Evolutionary conservation across 345 rosid genomes (phyloP).

Genomic region (Punica granatum): DNA sequence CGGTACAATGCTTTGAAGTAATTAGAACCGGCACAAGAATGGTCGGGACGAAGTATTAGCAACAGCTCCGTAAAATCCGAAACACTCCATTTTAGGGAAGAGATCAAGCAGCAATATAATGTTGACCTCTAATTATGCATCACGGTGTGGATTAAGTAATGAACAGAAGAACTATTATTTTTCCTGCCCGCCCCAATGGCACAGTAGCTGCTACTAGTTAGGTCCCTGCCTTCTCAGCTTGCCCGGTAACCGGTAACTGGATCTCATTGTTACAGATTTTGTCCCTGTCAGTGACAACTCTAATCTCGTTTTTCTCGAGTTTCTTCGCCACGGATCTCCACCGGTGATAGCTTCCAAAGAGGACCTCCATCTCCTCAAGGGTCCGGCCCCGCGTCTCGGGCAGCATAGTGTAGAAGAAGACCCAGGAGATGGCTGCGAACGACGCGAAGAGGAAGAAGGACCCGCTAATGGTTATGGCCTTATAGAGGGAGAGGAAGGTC

Average conservation of each 20-base stretch:
- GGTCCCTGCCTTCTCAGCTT: too few relatives aligned
- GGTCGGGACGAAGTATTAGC: too few relatives aligned
- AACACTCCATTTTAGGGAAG: too few relatives aligned
- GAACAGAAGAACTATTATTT: too few relatives aligned
- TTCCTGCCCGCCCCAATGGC: too few relatives aligned
- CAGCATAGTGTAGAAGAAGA: slow-evolving; percentile 41
- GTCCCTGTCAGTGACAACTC: neutral
- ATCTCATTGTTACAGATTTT: neutral
- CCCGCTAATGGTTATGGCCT: slow-evolving; percentile 17
- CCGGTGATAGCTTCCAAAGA: slow-evolving; percentile 39
- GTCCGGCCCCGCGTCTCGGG: slow-evolving; percentile 81
- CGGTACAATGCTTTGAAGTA: too few relatives aligned
- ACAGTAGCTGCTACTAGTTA: too few relatives aligned
- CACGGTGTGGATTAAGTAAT: too few relatives aligned
- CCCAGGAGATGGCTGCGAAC: slow-evolving; percentile 39
- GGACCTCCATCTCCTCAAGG: slow-evolving; percentile 62
- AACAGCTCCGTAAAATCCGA: too few relatives aligned
- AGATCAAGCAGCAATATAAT: too few relatives aligned
- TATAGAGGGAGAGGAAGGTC: slow-evolving; percentile 19
- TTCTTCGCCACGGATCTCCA: slow-evolving; percentile 41
- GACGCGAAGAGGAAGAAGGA: slow-evolving; percentile 23
- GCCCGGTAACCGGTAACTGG: neutral
- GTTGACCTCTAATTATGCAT: too few relatives aligned
- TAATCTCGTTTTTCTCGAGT: neutral
- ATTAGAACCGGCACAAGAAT: too few relatives aligned